Conservation (phyloP, 352 stramenopile species). For the Globisporangium mamillatum region DNA sequence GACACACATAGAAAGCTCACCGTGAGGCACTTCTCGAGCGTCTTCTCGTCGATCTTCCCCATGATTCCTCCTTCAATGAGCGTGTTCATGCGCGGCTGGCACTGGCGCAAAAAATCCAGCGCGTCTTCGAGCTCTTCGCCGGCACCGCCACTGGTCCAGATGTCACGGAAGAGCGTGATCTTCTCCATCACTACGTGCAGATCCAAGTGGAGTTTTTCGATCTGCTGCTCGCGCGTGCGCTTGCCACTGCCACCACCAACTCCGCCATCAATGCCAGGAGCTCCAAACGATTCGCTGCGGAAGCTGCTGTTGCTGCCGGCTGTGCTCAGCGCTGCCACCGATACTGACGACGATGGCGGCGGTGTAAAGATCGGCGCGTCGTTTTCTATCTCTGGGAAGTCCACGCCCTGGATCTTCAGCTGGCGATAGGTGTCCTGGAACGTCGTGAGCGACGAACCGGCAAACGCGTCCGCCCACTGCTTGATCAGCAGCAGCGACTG, state of each 20-base stretch:
- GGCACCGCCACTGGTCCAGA: slow-evolving; percentile 28
- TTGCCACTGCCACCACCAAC: neutral
- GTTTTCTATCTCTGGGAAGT: slow-evolving; percentile 66
- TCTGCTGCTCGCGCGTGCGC: slow-evolving; percentile 52
- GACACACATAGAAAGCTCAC: slow-evolving; percentile 24
- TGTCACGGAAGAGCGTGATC: slow-evolving; percentile 45
- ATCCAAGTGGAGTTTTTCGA: slow-evolving; percentile 69
- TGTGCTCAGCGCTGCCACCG: slow-evolving; percentile 5
- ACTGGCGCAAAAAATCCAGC: slow-evolving; percentile 81
- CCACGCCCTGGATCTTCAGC: slow-evolving; percentile 70
- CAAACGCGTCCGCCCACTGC: slow-evolving; percentile 78
- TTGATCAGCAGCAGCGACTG: slow-evolving; percentile 75
- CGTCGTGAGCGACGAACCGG: slow-evolving; percentile 35
- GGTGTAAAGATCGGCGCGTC: slow-evolving; percentile 74
- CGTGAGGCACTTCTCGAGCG: slow-evolving; percentile 79
- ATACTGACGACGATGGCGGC: slow-evolving; percentile 30
- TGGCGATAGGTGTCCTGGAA: slow-evolving; percentile 81
- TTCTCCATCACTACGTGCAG: slow-evolving; percentile 73
- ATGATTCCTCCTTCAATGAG: slow-evolving; percentile 84
- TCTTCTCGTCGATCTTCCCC: slow-evolving; percentile 81
- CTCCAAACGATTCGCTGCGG: neutral
- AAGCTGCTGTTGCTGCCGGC: slow-evolving; percentile 19
- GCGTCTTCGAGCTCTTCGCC: slow-evolving; percentile 61
- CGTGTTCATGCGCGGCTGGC: slow-evolving; percentile 85
- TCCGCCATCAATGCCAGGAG: neutral